Conservation (phyloP, 208 protist species). For the Angomonas deanei region DNA sequence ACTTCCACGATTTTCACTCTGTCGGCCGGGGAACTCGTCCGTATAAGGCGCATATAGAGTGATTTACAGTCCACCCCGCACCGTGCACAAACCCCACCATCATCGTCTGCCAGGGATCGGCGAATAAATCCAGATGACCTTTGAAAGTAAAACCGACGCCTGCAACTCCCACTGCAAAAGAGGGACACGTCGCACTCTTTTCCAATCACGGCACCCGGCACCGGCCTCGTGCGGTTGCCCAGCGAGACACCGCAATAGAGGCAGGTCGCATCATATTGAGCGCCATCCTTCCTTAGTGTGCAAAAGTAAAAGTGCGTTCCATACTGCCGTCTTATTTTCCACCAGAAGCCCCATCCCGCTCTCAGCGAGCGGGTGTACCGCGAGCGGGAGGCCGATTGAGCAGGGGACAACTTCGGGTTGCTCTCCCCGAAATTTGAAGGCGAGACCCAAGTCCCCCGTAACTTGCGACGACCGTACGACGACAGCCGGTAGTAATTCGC, state of each 20-base stretch:
- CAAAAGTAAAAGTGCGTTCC: conserved; percentile 23
- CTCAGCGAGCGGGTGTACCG: conserved; percentile 16
- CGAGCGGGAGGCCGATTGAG: neutral
- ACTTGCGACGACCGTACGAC: conserved; percentile 28
- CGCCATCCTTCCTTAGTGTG: neutral
- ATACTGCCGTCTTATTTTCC: conserved; percentile 29
- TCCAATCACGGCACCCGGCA: conserved; percentile 30
- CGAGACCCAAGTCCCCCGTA: conserved; percentile 28
- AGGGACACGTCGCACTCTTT: conserved; percentile 43
- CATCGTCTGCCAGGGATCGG: conserved; percentile 38
- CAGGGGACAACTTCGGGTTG: neutral
- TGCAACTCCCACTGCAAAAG: conserved; percentile 69
- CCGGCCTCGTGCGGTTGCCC: neutral
- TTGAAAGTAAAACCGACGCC: conserved; percentile 50
- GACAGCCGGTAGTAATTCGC: conserved; percentile 19
- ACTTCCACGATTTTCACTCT: conserved; percentile 23
- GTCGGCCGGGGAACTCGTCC: conserved; percentile 8
- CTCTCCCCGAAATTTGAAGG: neutral
- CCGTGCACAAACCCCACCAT: conserved; percentile 51
- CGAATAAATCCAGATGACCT: conserved; percentile 53
- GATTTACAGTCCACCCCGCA: conserved; percentile 71
- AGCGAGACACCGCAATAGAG: conserved; percentile 24
- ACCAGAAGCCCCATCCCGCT: conserved; percentile 58
- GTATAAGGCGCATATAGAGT: conserved; percentile 25
- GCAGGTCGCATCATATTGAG: conserved; percentile 12